phyloP scores from a whole-genome alignment of 2,329 filamentous ascomycete species.

The Trichoderma afroharzianum region DNA sequence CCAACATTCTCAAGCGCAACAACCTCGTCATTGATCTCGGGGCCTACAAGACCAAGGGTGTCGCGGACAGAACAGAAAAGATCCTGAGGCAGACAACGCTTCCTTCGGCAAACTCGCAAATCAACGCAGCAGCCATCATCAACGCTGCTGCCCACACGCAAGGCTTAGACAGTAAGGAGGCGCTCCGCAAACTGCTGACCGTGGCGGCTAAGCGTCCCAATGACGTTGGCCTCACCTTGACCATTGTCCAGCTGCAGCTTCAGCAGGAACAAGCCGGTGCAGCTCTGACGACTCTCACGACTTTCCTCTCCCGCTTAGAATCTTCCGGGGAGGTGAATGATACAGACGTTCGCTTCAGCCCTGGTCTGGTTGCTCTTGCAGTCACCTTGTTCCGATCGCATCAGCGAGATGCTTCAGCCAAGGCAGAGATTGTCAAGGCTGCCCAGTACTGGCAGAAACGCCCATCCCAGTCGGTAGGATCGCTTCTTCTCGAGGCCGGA shows the following conservation, averaged over 20 bases:
- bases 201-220: constrained; percentile 70
- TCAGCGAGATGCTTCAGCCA: constrained; percentile 68
- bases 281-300: constrained; percentile 71
- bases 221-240: constrained; percentile 77
- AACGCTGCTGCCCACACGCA: constrained; percentile 71
- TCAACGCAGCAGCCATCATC: constrained; percentile 45
- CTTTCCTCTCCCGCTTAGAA: constrained; percentile 70
- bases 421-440: constrained; percentile 71
- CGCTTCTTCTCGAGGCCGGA: constrained; percentile 78
- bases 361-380: constrained; percentile 76
- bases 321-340: constrained; percentile 52
- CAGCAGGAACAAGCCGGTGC: constrained; percentile 66
- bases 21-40: constrained; percentile 61
- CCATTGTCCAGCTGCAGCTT: constrained; percentile 77
- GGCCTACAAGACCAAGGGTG: constrained; percentile 64
- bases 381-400: constrained; percentile 76
- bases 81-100: constrained; percentile 32
- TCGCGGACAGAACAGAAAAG: constrained; percentile 45
- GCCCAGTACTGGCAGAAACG: constrained; percentile 75
- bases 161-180: constrained; percentile 59
- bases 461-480: constrained; percentile 42
- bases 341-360: constrained; percentile 72
- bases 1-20: constrained; percentile 54
- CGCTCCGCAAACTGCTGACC: constrained; percentile 65
- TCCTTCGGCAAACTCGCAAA: constrained; percentile 31